Base-by-base conservation (phyloP, 805 yeast genomes). In the Saturnispora diversa region DNA sequence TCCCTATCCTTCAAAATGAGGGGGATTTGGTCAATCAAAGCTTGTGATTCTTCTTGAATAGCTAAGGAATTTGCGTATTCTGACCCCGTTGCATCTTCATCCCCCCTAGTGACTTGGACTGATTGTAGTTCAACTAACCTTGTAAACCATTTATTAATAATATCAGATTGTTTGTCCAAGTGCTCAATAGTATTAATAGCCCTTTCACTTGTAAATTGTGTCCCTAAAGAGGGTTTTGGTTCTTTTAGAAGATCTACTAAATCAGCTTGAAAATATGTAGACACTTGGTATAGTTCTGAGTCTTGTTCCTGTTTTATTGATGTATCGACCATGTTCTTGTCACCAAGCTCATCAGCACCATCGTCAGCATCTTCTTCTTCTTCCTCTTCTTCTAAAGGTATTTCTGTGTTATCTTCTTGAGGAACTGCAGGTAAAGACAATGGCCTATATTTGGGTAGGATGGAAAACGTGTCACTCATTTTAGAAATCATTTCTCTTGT, bases 21-120 rank as follows among this genome's bases (percentile, higher is more conserved):
- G 40, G 75, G 75, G 6, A 83, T 44, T 15, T 74, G 70, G 38
- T 74, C 75, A 43, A 84, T 62, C 42, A 75, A 69, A 0, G 74
- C 68, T 30, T 75, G 74, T 0, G 80, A 80, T 43, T 72, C 68
- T 43, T 82, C 94, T 57, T 90, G 97, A 35, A 74, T 79, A 31
- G 75, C 74, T 36, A 90, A 64, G 0, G 94, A 78, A 4, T 70
- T 72, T 10, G 75, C 78, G 58, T 88, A 92, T 52, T 87, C 97
- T 37, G 76, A 82, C 11, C 88, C 87, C 39, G 79, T 76, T 3
- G 52, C 51, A 22, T 48, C 58, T 2, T 38, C 47, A 11, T 47
- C 57, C 5, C 38, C 38, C 6, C 37, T 26, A 1, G 51, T 60
- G 6, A 83, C 64, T 0, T 76, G 76, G n/a, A 63, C 64, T 26